These are phyloP conservation scores for Cyclotella sp. DNA, from an alignment of 108 stramenopile species.

Conservation along the genomic window DNA sequence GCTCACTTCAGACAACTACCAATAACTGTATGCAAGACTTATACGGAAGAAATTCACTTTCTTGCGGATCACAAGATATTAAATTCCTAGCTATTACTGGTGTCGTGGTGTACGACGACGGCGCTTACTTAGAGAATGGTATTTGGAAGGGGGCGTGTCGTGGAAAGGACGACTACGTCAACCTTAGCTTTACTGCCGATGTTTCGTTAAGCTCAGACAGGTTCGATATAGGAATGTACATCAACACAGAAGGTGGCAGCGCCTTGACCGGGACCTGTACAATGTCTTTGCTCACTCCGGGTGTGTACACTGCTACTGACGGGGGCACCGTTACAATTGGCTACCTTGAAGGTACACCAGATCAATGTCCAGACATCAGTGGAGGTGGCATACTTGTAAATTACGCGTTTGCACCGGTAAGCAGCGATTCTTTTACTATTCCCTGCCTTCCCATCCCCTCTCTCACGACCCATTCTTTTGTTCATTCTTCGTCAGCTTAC, in stretches of 20 bases:
- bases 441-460: not conserved
- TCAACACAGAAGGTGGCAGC: slow-evolving; percentile 2
- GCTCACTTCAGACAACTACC: not conserved
- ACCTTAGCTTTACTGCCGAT: not conserved
- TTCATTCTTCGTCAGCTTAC: not conserved
- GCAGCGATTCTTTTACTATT: not conserved
- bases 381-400: not conserved
- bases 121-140: not conserved
- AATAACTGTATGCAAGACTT: slow-evolving; percentile 6
- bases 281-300: not conserved
- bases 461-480: not conserved
- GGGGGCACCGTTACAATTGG: slow-evolving; percentile 3
- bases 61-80: not conserved
- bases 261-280: slow-evolving; percentile 6
- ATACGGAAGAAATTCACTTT: not conserved
- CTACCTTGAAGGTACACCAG: not conserved
- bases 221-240: slow-evolving; percentile 16
- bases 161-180: slow-evolving; percentile 12
- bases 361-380: not conserved
- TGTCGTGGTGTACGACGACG: not conserved
- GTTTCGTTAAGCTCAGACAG: not conserved
- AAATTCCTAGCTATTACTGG: not conserved
- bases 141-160: slow-evolving; percentile 4
- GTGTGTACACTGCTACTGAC: not conserved
- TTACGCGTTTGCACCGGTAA: not conserved